Evolutionary conservation across 1,139 yeast species (phyloP), one percentile per base, ranked within the genome.

Genomic region (Saccharomyces hybrid): DNA sequence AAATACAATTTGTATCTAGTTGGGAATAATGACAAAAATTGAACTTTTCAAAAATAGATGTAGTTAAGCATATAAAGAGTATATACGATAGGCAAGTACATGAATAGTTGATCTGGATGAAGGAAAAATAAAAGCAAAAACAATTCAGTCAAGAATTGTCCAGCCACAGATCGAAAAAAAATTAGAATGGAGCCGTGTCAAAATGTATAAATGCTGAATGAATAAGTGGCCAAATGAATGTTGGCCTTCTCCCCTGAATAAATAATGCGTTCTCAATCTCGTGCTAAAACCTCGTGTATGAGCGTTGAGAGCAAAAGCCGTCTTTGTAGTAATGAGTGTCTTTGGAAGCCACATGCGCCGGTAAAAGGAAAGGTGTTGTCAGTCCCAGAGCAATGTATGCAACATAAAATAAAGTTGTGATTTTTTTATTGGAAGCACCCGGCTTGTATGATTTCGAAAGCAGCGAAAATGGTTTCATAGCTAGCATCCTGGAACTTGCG

Each of bases 281-380:
- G 32, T 57, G 53, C 23, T 63, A 46, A 7, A 62, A 63, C 32
- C 44, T 38, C 5, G 44, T 38, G 44, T 38, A 38, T 4, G 44
- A 38, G 1, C 44, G 44, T 38, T 38, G 44, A 20, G 44, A 38
- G 11, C 44, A 38, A 38, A 38, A 38, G 4, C 1, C 57, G 41
- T 51, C 51, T 42, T 56, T 52, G 49, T 63, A 60, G 51, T 58
- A 9, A 6, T 61, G 48, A 47, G 42, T 28, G 49, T 51, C 25
- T 52, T 50, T 26, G 54, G 51, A 14, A 48, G 55, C 27, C 56
- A 54, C 42, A 55, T 55, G 34, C 47, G 67, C 68, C 7, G 71
- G 68, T 25, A 65, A 46, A 5, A 59, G 53, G 52, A 68, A 68
- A 5, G 71, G 71, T 32, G 64, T 38, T 26, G 66, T 60, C 34